Evolutionary conservation across 805 yeast genomes (phyloP).

Genomic region (Starmerella stellata): DNA sequence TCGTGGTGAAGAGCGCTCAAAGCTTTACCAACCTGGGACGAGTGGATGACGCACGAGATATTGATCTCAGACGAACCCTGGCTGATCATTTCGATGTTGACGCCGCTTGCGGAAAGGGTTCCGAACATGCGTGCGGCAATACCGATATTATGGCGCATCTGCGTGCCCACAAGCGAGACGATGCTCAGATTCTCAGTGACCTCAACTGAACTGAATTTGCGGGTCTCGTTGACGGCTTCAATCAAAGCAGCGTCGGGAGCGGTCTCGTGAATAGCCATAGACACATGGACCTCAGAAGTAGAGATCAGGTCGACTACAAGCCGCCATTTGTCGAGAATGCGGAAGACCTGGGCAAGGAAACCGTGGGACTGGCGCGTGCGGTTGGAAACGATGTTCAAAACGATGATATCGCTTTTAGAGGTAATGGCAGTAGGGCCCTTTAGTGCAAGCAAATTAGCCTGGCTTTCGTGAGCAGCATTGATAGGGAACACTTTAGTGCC

Average conservation of each 20-base stretch:
- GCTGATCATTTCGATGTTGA: slow-evolving; percentile 93
- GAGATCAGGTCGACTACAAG: slow-evolving; percentile 90
- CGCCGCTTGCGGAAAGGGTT: slow-evolving; percentile 73
- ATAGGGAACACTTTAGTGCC: slow-evolving; percentile 94
- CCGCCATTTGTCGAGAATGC: slow-evolving; percentile 63
- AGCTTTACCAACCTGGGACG: slow-evolving; percentile 66
- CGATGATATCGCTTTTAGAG: slow-evolving; percentile 80
- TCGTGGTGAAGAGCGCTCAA: slow-evolving; percentile 68
- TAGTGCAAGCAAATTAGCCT: background rate
- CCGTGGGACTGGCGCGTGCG: slow-evolving; percentile 87
- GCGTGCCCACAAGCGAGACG: slow-evolving; percentile 86
- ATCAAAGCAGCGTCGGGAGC: slow-evolving; percentile 44
- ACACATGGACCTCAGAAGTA: slow-evolving; percentile 93
- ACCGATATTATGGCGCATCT: slow-evolving; percentile 92
- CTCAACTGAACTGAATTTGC: slow-evolving; percentile 73
- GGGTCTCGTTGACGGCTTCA: slow-evolving; percentile 60
- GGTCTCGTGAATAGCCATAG: slow-evolving; percentile 77
- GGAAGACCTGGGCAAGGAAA: slow-evolving; percentile 76
- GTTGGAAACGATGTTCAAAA: slow-evolving; percentile 82
- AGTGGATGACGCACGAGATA: slow-evolving; percentile 84
- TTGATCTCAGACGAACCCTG: slow-evolving; percentile 98
- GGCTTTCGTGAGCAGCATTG: slow-evolving; percentile 1
- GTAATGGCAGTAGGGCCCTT: slow-evolving; percentile 77
- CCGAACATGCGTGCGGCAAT: slow-evolving; percentile 95
- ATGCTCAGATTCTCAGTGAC: slow-evolving; percentile 76